A percentile compares a stretch with the other conserved stretches of the same genome.
phyloP scores from a whole-genome alignment of 23 red algal species.

The Agarophyton chilense region DNA sequence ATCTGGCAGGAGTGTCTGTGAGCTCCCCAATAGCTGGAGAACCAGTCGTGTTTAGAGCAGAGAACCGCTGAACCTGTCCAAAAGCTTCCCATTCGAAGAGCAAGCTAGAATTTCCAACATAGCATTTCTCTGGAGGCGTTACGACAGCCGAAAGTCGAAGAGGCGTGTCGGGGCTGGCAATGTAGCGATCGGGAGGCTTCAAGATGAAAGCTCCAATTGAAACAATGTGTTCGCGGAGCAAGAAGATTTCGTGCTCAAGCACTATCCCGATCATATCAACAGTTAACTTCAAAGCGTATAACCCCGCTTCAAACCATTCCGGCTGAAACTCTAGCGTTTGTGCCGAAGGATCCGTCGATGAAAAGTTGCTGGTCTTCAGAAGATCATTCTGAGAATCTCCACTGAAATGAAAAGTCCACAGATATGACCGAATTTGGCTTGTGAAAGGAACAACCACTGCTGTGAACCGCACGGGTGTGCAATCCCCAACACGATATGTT shows the following conservation, averaged over 20 bases:
- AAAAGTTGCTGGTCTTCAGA: slow-evolving; percentile 23
- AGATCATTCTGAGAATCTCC: slow-evolving; percentile 38
- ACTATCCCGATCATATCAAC: slow-evolving; percentile 31
- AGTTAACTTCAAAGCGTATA: slow-evolving; percentile 51
- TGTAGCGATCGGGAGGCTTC: slow-evolving; percentile 25
- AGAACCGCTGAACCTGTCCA: slow-evolving; percentile 48
- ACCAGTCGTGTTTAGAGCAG: slow-evolving; percentile 46
- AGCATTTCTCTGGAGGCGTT: slow-evolving; percentile 51
- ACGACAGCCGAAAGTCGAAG: slow-evolving; percentile 65
- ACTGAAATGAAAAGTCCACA: slow-evolving; percentile 43
- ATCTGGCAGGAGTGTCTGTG: slow-evolving; percentile 58
- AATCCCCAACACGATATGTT: slow-evolving; percentile 64
- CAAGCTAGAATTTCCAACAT: slow-evolving; percentile 46
- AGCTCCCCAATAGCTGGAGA: slow-evolving; percentile 31
- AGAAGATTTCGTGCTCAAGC: slow-evolving; percentile 45
- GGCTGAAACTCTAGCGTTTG: slow-evolving; percentile 59
- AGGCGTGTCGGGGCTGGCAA: slow-evolving; percentile 60
- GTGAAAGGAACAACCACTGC: slow-evolving; percentile 63
- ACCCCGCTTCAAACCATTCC: slow-evolving; percentile 36
- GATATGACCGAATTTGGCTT: slow-evolving; percentile 44
- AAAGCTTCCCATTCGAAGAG: slow-evolving; percentile 78
- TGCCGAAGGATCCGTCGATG: slow-evolving; percentile 16
- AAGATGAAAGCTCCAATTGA: slow-evolving; percentile 73
- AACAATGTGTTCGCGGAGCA: slow-evolving; percentile 54
- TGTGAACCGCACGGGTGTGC: slow-evolving; percentile 58